Evolutionary conservation across 2,329 filamentous ascomycete genomes (phyloP), one percentile per base, ranked within the genome.

Genomic region (Monilinia polystroma): DNA sequence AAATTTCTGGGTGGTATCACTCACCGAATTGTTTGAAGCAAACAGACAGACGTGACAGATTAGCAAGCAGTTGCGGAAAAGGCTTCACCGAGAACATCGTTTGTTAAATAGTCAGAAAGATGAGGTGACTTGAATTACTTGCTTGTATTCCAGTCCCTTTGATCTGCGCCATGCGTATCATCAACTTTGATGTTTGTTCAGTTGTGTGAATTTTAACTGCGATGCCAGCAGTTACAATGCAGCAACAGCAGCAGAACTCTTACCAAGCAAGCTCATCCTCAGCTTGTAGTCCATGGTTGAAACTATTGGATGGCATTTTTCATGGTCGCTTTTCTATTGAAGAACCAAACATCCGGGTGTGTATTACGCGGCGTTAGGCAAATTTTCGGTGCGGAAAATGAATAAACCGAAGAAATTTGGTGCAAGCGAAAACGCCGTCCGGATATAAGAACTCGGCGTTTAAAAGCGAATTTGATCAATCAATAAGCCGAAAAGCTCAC

Each of bases 131-230:
- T 55, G 6, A 56, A 38, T 16, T 55, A 23, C 2, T 23, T 41
- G 11, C 29, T 38, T 35, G 29, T 16, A 38, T 14, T 32, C 38
- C 32, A 55, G 16, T 5, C 20, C 3, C 11, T 12, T 55, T 20
- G 18, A n/a, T 12, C 23, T 60, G 8, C 8, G n/a, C 14, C 29
- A 23, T 23, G 32, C 3, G 10, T 8, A 38, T 26, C 45, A 51
- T 62, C 58, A 52, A 26, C 58, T 26, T 18, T 62, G 58, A 51
- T 51, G 45, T 62, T 62, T 51, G 58, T 38, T 62, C 41, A 14
- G 16, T 16, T 16, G 14, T 16, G 41, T 16, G 41, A 43, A 16
- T 43, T 43, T 16, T 43, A 43, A 16, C 41, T 43, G 12, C 12
- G 41, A 43, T 43, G 41, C 12, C 12, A 43, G 41, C 41, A 43